These are phyloP conservation scores for Arthrobotrys musiformis DNA, from an alignment of 2,329 filamentous ascomycete species.

Conservation along the genomic window DNA sequence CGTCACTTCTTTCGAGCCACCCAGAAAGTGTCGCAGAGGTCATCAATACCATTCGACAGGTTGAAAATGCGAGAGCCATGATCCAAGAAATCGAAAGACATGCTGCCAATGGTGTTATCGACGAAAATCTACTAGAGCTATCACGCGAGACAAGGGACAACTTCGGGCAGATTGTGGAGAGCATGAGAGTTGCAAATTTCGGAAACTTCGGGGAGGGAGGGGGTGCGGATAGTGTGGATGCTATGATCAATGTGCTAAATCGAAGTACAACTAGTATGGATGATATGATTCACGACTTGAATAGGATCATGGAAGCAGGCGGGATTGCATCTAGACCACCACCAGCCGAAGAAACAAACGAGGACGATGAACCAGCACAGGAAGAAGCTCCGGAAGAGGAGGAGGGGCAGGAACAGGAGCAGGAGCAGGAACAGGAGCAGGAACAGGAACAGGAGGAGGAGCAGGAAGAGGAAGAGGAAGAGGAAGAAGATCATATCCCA, in stretches of 20 bases:
- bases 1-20: background rate
- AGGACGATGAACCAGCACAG: background rate
- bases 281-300: constrained; percentile 43
- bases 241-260: constrained; percentile 17
- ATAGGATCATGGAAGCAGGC: constrained; percentile 35
- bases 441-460: constrained; percentile 5
- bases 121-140: background rate
- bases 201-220: background rate
- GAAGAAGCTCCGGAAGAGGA: constrained; percentile 9
- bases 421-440: no score
- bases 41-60: constrained; percentile 32
- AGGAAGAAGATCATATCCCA: constrained; percentile 48
- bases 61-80: constrained; percentile 32
- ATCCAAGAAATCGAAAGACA: constrained; percentile 37
- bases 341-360: background rate
- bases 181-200: background rate
- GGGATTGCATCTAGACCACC: background rate
- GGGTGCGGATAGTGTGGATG: constrained; percentile 1
- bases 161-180: constrained; percentile 6
- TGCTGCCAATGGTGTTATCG: constrained; percentile 2
- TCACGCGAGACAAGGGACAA: constrained; percentile 21
- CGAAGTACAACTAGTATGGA: constrained; percentile 33
- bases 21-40: constrained; percentile 19
- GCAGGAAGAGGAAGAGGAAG: constrained; percentile 40
- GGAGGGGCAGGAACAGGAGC: background rate